Percentiles rank a stretch among this genome's conserved stretches.
These are phyloP conservation scores for Globisporangium parvum DNA, from an alignment of 352 stramenopile species.

Conservation along the genomic window DNA sequence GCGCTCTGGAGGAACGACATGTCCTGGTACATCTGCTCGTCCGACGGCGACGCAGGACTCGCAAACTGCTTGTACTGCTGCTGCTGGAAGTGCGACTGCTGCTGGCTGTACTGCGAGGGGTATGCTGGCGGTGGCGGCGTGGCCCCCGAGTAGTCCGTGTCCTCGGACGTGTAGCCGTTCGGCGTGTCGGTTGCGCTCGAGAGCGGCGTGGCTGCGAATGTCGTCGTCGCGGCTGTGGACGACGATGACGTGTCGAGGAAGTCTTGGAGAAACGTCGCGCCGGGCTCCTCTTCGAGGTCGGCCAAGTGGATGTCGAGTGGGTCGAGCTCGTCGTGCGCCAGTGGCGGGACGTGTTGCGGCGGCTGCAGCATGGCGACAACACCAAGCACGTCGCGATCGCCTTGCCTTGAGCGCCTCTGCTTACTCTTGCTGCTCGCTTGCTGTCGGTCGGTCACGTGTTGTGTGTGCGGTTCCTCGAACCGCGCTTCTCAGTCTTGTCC, in stretches of 20 bases:
- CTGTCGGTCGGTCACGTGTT: too few species aligned
- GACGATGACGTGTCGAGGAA: slow-evolving; percentile 18
- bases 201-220: slow-evolving; percentile 18
- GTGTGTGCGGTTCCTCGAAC: background rate
- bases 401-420: too few species aligned
- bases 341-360: slow-evolving; percentile 28
- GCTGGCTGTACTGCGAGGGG: background rate
- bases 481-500: background rate
- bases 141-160: slow-evolving; percentile 72
- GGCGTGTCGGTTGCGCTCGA: slow-evolving; percentile 35
- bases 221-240: slow-evolving; percentile 2
- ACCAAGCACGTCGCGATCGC: too few species aligned
- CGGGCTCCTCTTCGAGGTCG: slow-evolving; percentile 56
- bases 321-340: slow-evolving; percentile 62
- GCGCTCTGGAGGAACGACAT: slow-evolving; percentile 60
- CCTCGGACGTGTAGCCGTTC: slow-evolving; percentile 81
- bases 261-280: slow-evolving; percentile 61
- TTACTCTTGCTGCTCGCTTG: too few species aligned
- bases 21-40: slow-evolving; percentile 74
- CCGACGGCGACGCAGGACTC: slow-evolving; percentile 18
- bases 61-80: background rate
- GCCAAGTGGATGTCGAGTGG: slow-evolving; percentile 64
- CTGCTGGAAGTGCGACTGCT: background rate
- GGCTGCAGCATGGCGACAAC: slow-evolving; percentile 35
- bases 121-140: slow-evolving; percentile 17